Base-by-base conservation (phyloP, 805 yeast species). In the Kazachstania bromeliacearum region DNA sequence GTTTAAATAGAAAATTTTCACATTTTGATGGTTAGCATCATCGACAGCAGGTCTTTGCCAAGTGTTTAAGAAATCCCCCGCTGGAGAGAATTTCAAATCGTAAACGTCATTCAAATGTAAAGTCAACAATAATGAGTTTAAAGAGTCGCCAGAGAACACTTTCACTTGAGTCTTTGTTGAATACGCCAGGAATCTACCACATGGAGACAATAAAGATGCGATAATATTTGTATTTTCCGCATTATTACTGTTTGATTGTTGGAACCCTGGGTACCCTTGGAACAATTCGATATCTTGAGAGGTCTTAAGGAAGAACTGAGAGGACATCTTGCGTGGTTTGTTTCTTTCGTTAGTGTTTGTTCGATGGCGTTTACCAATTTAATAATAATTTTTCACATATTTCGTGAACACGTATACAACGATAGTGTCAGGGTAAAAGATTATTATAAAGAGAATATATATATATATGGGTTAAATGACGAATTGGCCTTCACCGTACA, bases 41-140 rank as follows among this genome's bases (percentile, higher is more conserved):
- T 73, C 77, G 48, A 74, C 67, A 48, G 79, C 63, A 4, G 96
- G 94, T 53, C 85, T 84, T 47, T 85, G 85, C 96, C 96, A 92
- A 26, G 94, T 75, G 44, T 84, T 74, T 44, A 92, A 60, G 53
- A 68, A 88, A 31, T 76, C 74, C 12, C 96, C 97, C 33, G 73
- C 67, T 7, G 96, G 95, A n/a, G 95, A 84, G 58, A 92, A 87
- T 42, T 76, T 75, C 49, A 92, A 56, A 55, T 92, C 96, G 51
- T 79, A 77, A 13, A 79, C 83, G 44, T 85, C 94, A 22, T 66
- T 54, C 33, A 77, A 62, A 25, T 71, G 43, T 25, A 48, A 29
- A n/a, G 41, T 41, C 28, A 50, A 35, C 26, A 50, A 31, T 22
- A 47, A 32, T 5, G 28, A 40, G 10, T 57, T 49, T 5, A 55